phyloP scores from a whole-genome alignment of 257 asterid species.

The Solanum arcanum region DNA sequence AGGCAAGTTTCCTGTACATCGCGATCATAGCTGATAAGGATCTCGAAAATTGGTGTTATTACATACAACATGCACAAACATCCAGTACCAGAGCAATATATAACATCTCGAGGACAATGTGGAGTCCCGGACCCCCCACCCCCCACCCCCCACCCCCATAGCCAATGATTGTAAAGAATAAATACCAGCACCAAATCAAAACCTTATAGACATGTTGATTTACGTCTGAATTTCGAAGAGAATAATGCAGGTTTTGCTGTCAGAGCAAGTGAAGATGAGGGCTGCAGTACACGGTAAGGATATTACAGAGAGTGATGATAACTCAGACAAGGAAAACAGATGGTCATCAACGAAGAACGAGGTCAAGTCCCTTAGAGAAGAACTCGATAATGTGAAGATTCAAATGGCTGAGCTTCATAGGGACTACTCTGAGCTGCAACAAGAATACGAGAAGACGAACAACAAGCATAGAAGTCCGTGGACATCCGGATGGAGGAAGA shows the following conservation, averaged over 20 bases:
- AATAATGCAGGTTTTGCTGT: constrained; percentile 51
- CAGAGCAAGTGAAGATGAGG: constrained; percentile 69
- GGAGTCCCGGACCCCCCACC: not conserved
- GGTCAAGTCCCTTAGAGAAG: constrained; percentile 47
- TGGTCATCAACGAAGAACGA: constrained; percentile 49
- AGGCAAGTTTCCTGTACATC: not conserved
- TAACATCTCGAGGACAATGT: not conserved
- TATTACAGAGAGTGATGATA: constrained; percentile 28
- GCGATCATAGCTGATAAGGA: not conserved
- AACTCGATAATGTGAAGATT: constrained; percentile 43
- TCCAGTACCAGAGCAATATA: not conserved
- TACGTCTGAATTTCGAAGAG: constrained; percentile 1
- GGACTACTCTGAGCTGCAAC: constrained; percentile 47
- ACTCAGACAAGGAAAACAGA: constrained; percentile 30
- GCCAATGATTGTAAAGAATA: not conserved
- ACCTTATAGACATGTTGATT: not conserved
- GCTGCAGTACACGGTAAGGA: constrained; percentile 36
- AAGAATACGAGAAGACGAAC: constrained; percentile 34
- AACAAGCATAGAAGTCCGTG: constrained; percentile 33
- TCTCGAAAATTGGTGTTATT: not conserved
- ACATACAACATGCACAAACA: not conserved
- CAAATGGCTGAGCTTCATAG: constrained; percentile 51
- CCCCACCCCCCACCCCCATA: not conserved
- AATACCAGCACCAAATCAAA: not conserved
- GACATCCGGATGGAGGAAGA: constrained; percentile 54